Base-by-base conservation (phyloP, 257 asterid genomes). In the Solanum infundibuliforme region DNA sequence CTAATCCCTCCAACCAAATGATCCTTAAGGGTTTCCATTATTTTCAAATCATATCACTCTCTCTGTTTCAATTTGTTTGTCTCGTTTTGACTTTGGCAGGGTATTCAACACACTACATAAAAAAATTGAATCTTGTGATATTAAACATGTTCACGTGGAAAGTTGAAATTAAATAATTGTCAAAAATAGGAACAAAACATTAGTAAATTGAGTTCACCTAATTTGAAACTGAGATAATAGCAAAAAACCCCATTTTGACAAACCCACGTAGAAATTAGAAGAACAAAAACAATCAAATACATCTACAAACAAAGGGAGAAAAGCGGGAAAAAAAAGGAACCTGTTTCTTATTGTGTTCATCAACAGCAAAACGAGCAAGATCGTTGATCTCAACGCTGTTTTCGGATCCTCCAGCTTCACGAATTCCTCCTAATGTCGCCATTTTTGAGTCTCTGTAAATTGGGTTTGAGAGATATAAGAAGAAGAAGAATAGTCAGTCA, bases 351-450 rank as follows among this genome's bases (percentile, higher is more conserved):
- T 95, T 94, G 93, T 96, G 94, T 6, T 95, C 93, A 31, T 93
- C 94, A 35, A 96, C 90, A 75, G 98, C 98, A 60, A 96, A 95
- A 82, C 95, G 94, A 87, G 98, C 99, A 34, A 95, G 98, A 68
- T 89, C 88, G 4, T 95, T 91, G 88, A 94, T 73, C 62, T 94
- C 96, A 58, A 94, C 91, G 93, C 94, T 93, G 93, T 96, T 96
- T 87, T 93, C 87, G 23, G 94, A 92, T 87, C 97, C 98, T 81
- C 88, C 87, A 31, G 77, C 76, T 62, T 92, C 90, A 46, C 93
- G 89, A 88, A 94, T 87, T 35, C 88, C 90, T 58, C 99, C 99
- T 1, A 85, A 6, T 2, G 88, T 83, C 7, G 96, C 93, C 96
- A 96, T 96, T 87, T 86, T 86, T 7, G 23, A 29, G 43, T 27